Percentiles rank a stretch among this genome's conserved stretches.
Evolutionary conservation across 345 rosid genomes (phyloP).

Genomic region (Pistacia vera): DNA sequence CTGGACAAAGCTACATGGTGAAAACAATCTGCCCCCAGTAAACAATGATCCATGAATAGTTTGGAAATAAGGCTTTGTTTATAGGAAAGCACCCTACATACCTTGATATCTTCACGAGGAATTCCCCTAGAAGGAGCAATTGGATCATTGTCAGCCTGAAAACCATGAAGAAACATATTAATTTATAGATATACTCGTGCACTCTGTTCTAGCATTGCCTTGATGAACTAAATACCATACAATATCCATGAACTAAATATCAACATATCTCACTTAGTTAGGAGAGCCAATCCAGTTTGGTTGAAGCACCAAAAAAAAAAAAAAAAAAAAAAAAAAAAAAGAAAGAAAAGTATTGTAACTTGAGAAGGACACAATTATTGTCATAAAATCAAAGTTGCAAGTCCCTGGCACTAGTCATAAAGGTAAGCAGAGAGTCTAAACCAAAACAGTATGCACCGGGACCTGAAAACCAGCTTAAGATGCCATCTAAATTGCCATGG

Average conservation of each 20-base stretch:
- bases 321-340: too few relatives aligned
- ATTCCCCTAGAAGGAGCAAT: conserved; percentile 88
- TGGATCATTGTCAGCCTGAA: conserved; percentile 88
- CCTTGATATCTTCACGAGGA: conserved; percentile 86
- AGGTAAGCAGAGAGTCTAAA: background rate
- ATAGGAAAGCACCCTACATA: conserved; percentile 24
- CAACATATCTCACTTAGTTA: background rate
- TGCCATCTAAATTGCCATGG: background rate
- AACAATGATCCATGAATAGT: background rate
- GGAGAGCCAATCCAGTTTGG: background rate
- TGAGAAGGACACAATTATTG: background rate
- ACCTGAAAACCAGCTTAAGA: background rate
- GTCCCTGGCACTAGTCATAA: background rate
- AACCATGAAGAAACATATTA: conserved; percentile 17
- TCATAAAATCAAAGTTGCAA: background rate
- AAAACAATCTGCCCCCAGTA: background rate
- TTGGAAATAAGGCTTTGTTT: background rate
- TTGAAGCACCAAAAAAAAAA: background rate
- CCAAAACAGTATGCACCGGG: background rate
- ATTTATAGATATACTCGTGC: background rate
- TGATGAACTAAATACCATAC: background rate
- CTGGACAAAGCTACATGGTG: background rate
- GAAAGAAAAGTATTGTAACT: background rate
- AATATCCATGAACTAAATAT: background rate
- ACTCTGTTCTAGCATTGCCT: background rate